Base-by-base conservation (phyloP, 2,329 filamentous ascomycete genomes). In the Ilyonectria robusta region DNA sequence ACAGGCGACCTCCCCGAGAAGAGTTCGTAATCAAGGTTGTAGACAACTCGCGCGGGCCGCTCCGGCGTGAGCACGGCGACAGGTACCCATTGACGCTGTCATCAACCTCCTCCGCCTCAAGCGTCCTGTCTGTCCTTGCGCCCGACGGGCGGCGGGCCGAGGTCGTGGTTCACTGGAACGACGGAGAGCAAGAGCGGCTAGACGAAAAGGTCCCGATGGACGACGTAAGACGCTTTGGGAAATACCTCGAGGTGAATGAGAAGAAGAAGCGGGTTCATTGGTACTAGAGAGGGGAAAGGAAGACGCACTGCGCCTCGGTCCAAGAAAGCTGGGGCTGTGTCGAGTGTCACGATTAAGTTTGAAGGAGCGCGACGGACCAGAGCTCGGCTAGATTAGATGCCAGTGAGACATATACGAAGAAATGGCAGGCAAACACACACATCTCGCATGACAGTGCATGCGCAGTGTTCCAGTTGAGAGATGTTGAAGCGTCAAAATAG, bases 81-180 rank as follows among this genome's bases (percentile, higher is more conserved):
- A 40, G 53, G 3, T 77, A 73, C 48, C 51, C 58, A 53, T 67
- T 79, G 35, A 67, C 71, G 17, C 59, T 78, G 7, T 44, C 66
- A 6, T 44, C 62, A n/a, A 50, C 19, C 8, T 60, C 71, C 13
- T 70, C 65, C n/a, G 61, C 66, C 42, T 50, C 59, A 7, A 71
- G 68, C 53, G 60, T 78, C 54, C 56, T 71, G 35, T 59, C 60
- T 15, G 70, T 74, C 59, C 70, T 79, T 26, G 73, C 68, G 15
- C 72, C 74, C 23, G 74, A 78, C 51, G 53, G 56, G 54, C 61
- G 51, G 13, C 51, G 62, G 7, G 63, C 72, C 67, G 76, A 73
- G 62, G 74, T 78, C 4, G 9, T 76, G 29, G 77, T 79, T 33
- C 70, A 71, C 42, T 80, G 77, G 78, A 44, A 65, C 13, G 67